Conservation (phyloP, 2,329 filamentous ascomycete species). For the Aspergillus calidoustus region DNA sequence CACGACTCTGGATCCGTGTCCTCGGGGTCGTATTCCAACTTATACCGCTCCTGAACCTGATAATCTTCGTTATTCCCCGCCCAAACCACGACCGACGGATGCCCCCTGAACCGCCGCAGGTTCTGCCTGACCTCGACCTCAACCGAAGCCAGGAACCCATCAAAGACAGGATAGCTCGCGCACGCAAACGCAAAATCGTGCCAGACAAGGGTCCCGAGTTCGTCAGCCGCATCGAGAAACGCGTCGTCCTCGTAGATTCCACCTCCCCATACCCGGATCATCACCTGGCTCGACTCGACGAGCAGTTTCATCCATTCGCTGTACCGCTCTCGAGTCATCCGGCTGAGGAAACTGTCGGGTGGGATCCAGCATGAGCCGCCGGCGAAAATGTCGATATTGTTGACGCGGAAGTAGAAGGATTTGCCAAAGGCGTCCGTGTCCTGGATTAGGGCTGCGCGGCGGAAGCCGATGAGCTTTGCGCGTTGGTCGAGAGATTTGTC, state of each 20-base stretch:
- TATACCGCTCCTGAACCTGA: slow-evolving; percentile 74
- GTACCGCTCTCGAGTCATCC: slow-evolving; percentile 59
- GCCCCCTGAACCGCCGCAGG: slow-evolving; percentile 74
- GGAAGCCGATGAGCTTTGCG: slow-evolving; percentile 58
- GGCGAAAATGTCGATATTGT: slow-evolving; percentile 67
- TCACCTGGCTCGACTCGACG: slow-evolving; percentile 64
- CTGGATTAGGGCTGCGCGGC: slow-evolving; percentile 52
- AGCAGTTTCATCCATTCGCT: slow-evolving; percentile 64
- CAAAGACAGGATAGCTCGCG: slow-evolving; percentile 72
- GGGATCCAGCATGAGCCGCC: slow-evolving; percentile 71
- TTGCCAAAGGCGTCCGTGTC: slow-evolving; percentile 59
- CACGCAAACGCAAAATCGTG: slow-evolving; percentile 87
- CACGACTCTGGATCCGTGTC: slow-evolving; percentile 82
- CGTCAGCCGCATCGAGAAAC: slow-evolving; percentile 78
- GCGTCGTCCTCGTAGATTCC: slow-evolving; percentile 77
- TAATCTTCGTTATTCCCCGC: slow-evolving; percentile 97
- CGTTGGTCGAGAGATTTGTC: slow-evolving; percentile 35
- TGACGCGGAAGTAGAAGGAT: slow-evolving; percentile 67
- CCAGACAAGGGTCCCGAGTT: slow-evolving; percentile 79
- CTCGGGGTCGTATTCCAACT: slow-evolving; percentile 75
- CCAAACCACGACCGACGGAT: slow-evolving; percentile 84
- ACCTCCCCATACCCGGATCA: slow-evolving; percentile 73
- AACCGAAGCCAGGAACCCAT: slow-evolving; percentile 66
- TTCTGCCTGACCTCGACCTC: slow-evolving; percentile 70
- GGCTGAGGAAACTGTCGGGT: slow-evolving; percentile 63